These are phyloP conservation scores for Cetraspora pellucida DNA, from an alignment of 192 early-diverging fungal genomes.

Conservation along the genomic window DNA sequence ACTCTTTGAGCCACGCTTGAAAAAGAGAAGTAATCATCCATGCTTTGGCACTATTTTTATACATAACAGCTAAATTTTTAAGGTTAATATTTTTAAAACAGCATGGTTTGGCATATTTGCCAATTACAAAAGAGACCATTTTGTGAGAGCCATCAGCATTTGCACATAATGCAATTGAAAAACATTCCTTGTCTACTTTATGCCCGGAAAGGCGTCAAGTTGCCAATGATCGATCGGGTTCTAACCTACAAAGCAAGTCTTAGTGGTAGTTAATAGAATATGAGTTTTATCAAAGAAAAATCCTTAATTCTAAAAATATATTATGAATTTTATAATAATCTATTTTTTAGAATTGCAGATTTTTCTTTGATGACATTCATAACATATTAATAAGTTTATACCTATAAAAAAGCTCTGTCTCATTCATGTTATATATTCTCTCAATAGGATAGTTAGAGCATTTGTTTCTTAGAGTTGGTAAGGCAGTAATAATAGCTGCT, in stretches of 20 bases:
- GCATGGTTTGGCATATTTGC: too few relatives aligned
- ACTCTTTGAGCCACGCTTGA: conserved; percentile 23
- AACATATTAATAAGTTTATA: too few relatives aligned
- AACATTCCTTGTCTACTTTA: conserved; percentile 23
- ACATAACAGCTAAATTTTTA: conserved; percentile 5
- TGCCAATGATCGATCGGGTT: conserved; percentile 22
- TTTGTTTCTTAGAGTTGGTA: conserved; percentile 9
- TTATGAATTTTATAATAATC: too few relatives aligned
- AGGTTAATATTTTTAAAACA: conserved; percentile 31
- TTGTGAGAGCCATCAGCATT: conserved; percentile 32
- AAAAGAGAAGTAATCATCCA: conserved; percentile 25
- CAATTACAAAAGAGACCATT: conserved; percentile 20
- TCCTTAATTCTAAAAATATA: too few relatives aligned
- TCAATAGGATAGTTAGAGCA: not conserved
- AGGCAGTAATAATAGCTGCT: not conserved
- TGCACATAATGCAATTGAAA: conserved; percentile 29
- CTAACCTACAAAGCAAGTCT: conserved; percentile 25
- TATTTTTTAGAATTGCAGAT: too few relatives aligned
- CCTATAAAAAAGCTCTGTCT: too few relatives aligned
- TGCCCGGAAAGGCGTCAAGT: not conserved
- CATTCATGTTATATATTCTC: too few relatives aligned
- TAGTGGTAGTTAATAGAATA: too few relatives aligned
- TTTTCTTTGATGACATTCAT: too few relatives aligned
- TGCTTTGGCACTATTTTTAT: conserved; percentile 18
- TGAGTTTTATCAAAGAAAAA: too few relatives aligned